Conservation (phyloP, 2,329 filamentous ascomycete species). For the Fusarium subglutinans region DNA sequence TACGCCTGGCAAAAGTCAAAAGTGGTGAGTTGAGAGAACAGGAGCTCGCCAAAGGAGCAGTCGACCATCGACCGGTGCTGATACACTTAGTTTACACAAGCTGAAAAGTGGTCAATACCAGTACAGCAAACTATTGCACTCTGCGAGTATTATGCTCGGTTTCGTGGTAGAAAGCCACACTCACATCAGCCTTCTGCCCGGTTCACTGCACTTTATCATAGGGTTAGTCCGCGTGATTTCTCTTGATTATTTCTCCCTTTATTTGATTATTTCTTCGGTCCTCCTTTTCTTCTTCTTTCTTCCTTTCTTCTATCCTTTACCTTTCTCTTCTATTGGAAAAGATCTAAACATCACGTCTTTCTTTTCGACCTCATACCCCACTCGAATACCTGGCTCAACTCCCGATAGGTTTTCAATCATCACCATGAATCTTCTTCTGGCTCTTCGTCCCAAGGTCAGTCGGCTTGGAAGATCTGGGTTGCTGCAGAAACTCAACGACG, state of each 20-base stretch:
- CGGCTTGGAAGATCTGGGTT: slow-evolving; percentile 63
- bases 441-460: slow-evolving; percentile 37
- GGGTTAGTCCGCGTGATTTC: slow-evolving; percentile 56
- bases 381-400: slow-evolving; percentile 41
- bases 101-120: slow-evolving; percentile 56
- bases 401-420: slow-evolving; percentile 52
- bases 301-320: slow-evolving; percentile 7
- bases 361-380: slow-evolving; percentile 14
- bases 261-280: not conserved
- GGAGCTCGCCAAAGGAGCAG: not conserved
- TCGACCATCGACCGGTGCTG: slow-evolving; percentile 16
- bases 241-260: slow-evolving; percentile 4
- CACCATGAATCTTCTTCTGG: slow-evolving; percentile 42
- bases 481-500: slow-evolving; percentile 62
- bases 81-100: slow-evolving; percentile 51
- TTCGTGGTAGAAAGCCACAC: slow-evolving; percentile 60
- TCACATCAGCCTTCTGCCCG: slow-evolving; percentile 57
- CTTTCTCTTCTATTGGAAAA: slow-evolving; percentile 42
- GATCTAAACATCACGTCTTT: slow-evolving; percentile 45
- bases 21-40: slow-evolving; percentile 54
- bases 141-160: slow-evolving; percentile 65
- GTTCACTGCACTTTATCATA: slow-evolving; percentile 62
- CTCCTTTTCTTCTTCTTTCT: not conserved
- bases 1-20: slow-evolving; percentile 61
- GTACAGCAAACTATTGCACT: slow-evolving; percentile 64